Evolutionary conservation across 331 rosid genomes (phyloP).

Genomic region (Malus hybrid): DNA sequence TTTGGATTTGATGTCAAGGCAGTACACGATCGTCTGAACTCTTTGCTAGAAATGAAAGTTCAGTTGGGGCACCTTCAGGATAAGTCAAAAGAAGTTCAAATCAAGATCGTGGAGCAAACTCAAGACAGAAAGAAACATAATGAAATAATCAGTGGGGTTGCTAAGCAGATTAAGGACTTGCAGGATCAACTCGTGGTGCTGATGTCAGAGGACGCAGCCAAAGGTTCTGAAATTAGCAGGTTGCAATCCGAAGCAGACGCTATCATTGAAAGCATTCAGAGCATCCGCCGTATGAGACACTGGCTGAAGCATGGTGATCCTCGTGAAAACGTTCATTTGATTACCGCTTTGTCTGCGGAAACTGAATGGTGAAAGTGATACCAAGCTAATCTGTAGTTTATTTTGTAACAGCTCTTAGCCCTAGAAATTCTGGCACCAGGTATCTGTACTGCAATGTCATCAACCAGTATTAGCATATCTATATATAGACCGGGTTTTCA

Average conservation of each 20-base stretch:
- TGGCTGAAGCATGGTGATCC: background rate
- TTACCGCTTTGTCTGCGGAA: too few relatives aligned
- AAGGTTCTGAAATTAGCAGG: background rate
- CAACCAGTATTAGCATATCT: background rate
- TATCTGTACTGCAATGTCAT: background rate
- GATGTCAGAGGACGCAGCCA: background rate
- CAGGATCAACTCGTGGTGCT: background rate
- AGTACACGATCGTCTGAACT: background rate
- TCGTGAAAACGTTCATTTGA: background rate
- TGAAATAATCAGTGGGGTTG: background rate
- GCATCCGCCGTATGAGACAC: background rate
- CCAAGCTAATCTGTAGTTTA: background rate
- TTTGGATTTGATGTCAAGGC: conserved; percentile 15
- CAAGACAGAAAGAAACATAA: background rate
- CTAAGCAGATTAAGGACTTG: conserved; percentile 2
- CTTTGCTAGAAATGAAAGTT: background rate
- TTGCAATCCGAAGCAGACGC: background rate
- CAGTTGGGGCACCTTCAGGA: conserved; percentile 2
- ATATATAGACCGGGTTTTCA: too few relatives aligned
- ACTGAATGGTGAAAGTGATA: background rate
- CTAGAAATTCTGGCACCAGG: background rate
- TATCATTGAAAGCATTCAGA: conserved; percentile 1
- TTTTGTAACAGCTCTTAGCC: background rate
- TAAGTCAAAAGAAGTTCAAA: background rate
- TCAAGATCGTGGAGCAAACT: background rate